Percentiles rank a stretch among this genome's conserved stretches.
These are phyloP conservation scores for Cymodocea nodosa DNA, from an alignment of 116 monocot genomes.

Conservation along the genomic window DNA sequence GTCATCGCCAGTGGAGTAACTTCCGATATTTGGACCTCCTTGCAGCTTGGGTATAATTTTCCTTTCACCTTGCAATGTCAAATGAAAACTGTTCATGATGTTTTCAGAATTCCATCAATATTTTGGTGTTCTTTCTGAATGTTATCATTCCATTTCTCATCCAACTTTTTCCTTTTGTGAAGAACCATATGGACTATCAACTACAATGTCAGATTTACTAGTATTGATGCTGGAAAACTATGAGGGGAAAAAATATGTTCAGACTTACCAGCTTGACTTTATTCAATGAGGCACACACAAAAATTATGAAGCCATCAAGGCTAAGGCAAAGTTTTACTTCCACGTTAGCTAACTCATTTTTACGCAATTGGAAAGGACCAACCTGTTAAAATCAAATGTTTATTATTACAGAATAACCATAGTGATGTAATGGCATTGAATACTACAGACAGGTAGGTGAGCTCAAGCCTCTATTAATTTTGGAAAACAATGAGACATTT, in stretches of 20 bases:
- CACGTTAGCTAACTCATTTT: constrained; percentile 1
- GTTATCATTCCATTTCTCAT: too few relatives aligned
- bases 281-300: not conserved
- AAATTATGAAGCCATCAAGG: not conserved
- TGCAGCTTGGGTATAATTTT: constrained; percentile 17
- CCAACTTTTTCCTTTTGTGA: too few relatives aligned
- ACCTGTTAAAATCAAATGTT: not conserved
- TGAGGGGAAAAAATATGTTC: not conserved
- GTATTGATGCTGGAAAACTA: too few relatives aligned
- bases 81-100: not conserved
- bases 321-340: not conserved
- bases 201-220: too few relatives aligned
- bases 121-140: too few relatives aligned
- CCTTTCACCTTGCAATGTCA: not conserved
- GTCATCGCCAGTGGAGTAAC: constrained; percentile 45
- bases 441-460: too few relatives aligned
- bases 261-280: not conserved
- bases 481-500: too few relatives aligned
- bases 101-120: too few relatives aligned
- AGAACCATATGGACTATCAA: too few relatives aligned
- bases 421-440: too few relatives aligned
- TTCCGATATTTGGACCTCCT: constrained; percentile 28
- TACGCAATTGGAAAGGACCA: constrained; percentile 1
- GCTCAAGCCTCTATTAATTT: too few relatives aligned
- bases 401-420: not conserved